phyloP scores from a whole-genome alignment of 2,329 filamentous ascomycete genomes.

The Penicillium sp. region DNA sequence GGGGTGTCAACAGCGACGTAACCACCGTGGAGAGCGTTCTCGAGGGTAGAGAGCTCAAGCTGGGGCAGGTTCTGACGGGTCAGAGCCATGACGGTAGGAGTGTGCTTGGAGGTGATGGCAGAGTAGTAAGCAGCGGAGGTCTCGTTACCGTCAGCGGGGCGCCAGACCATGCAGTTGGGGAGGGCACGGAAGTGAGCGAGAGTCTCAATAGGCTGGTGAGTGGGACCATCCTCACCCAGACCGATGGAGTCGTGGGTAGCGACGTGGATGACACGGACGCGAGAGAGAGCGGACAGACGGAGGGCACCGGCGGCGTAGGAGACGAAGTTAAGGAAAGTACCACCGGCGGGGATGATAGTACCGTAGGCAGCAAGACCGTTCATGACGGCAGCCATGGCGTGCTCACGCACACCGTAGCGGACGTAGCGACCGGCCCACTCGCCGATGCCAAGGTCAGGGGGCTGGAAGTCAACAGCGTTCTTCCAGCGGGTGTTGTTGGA shows the following conservation, averaged over 20 bases:
- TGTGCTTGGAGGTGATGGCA: conserved; percentile 83
- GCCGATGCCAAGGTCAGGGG: conserved; percentile 79
- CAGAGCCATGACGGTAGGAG: conserved; percentile 89
- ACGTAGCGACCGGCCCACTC: conserved; percentile 87
- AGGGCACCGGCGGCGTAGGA: conserved; percentile 95
- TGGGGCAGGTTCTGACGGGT: conserved; percentile 98
- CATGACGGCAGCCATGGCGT: conserved; percentile 56
- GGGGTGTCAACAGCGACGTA: conserved; percentile 86
- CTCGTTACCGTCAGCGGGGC: conserved; percentile 97
- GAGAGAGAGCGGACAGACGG: conserved; percentile 89
- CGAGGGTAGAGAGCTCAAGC: conserved; percentile 89
- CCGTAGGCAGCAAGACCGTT: conserved; percentile 91
- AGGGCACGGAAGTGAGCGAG: conserved; percentile 97
- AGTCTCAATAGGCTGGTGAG: conserved; percentile 98
- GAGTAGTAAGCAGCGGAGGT: conserved; percentile 97
- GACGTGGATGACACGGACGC: conserved; percentile 89
- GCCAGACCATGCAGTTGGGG: conserved; percentile 99
- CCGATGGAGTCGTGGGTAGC: conserved; percentile 99
- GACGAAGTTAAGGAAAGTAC: conserved; percentile 99
- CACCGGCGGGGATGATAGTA: conserved; percentile 87
- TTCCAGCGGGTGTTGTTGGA: conserved; percentile 99
- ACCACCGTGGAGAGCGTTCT: conserved; percentile 89
- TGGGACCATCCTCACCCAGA: conserved; percentile 97
- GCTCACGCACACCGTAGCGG: conserved; percentile 56
- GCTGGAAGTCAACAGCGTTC: conserved; percentile 95